Conservation (phyloP, 108 stramenopile species). For the Cylindrotheca closterium region DNA sequence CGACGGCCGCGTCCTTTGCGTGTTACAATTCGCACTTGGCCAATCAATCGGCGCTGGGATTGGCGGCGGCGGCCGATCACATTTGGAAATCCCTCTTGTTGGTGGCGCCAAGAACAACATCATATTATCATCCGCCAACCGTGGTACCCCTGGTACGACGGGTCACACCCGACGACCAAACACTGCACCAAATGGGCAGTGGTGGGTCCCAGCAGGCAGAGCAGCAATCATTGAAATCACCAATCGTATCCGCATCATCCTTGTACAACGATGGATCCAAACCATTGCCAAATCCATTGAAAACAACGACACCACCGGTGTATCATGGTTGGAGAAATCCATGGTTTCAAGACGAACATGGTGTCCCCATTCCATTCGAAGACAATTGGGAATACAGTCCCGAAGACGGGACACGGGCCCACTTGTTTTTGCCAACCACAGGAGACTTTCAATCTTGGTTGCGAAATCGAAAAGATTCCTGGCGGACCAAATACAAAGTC, state of each 20-base stretch:
- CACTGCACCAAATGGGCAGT: neutral
- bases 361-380: constrained; percentile 29
- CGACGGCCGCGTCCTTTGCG: constrained; percentile 1
- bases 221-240: neutral
- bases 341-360: constrained; percentile 13
- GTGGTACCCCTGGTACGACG: neutral
- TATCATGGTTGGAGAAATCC: constrained; percentile 13
- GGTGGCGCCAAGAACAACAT: no score
- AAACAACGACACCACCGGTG: neutral
- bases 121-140: neutral
- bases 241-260: neutral
- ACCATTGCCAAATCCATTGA: neutral
- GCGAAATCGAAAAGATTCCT: constrained; percentile 39
- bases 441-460: constrained; percentile 47
- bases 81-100: constrained; percentile 11
- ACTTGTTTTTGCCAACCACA: constrained; percentile 21
- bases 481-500: constrained; percentile 43
- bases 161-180: constrained; percentile 1
- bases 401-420: constrained; percentile 42
- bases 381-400: constrained; percentile 48
- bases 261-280: neutral
- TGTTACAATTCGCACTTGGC: neutral
- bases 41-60: no score
- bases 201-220: neutral
- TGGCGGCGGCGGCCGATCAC: neutral